These are phyloP conservation scores for Naegleria fowleri DNA, from an alignment of 208 protist genomes.

Conservation along the genomic window DNA sequence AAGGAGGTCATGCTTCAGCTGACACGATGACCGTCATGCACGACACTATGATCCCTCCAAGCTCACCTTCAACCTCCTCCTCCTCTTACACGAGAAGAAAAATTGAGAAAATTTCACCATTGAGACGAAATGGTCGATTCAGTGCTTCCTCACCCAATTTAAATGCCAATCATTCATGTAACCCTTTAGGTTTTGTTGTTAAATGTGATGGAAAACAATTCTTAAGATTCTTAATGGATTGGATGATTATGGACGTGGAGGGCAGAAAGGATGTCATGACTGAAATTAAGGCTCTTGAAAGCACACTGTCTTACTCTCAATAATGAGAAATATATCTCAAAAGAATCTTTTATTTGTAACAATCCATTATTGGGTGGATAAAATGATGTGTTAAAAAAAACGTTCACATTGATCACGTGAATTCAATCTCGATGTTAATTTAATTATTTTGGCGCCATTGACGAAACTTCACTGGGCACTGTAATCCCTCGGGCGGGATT, in stretches of 20 bases:
- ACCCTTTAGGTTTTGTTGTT: too few relatives aligned
- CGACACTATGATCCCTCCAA: neutral
- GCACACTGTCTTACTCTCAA: neutral
- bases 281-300: neutral
- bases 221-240: neutral
- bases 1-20: neutral
- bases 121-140: neutral
- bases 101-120: neutral
- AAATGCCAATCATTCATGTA: too few relatives aligned
- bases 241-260: neutral
- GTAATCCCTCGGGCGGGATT: too few relatives aligned
- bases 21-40: too few relatives aligned
- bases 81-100: neutral
- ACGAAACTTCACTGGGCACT: too few relatives aligned
- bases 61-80: neutral
- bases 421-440: too few relatives aligned
- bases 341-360: too few relatives aligned
- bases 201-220: neutral
- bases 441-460: too few relatives aligned
- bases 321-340: neutral
- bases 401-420: too few relatives aligned
- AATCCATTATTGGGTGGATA: too few relatives aligned
- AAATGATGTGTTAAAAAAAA: too few relatives aligned
- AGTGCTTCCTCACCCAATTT: neutral
- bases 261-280: neutral